phyloP scores from a whole-genome alignment of 2,329 filamentous ascomycete species.

The Alternaria burnsii region DNA sequence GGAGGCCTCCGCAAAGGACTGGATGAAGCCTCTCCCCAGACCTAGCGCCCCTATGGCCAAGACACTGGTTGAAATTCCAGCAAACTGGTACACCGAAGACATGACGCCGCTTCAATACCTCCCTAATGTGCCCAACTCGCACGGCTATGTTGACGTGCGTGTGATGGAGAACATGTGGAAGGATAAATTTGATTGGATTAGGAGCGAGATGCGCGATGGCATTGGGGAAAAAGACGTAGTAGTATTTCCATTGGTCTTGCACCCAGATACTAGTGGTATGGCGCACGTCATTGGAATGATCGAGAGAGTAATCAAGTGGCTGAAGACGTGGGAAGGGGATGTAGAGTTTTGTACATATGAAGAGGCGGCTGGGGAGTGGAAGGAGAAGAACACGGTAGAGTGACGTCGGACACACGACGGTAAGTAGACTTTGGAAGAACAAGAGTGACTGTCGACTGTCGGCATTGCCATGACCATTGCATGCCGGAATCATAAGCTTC shows the following conservation, averaged over 20 bases:
- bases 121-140: slow-evolving; percentile 60
- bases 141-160: slow-evolving; percentile 66
- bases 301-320: slow-evolving; percentile 61
- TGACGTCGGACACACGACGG: background rate
- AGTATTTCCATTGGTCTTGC: slow-evolving; percentile 63
- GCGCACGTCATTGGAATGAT: slow-evolving; percentile 68
- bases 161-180: slow-evolving; percentile 69
- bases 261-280: slow-evolving; percentile 68
- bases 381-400: slow-evolving; percentile 25
- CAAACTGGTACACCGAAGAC: slow-evolving; percentile 63
- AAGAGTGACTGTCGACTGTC: background rate
- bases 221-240: slow-evolving; percentile 47
- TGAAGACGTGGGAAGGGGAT: slow-evolving; percentile 56
- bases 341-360: slow-evolving; percentile 59
- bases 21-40: slow-evolving; percentile 56
- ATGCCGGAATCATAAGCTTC: too few species aligned
- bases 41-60: slow-evolving; percentile 31
- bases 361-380: slow-evolving; percentile 55
- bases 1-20: slow-evolving; percentile 48
- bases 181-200: slow-evolving; percentile 66
- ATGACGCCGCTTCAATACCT: slow-evolving; percentile 60
- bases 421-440: background rate
- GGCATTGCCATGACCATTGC: background rate
- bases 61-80: slow-evolving; percentile 58
- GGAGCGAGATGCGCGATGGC: slow-evolving; percentile 47